Evolutionary conservation across 2,329 filamentous ascomycete species (phyloP).

Genomic region (Aureobasidium melanogenum): DNA sequence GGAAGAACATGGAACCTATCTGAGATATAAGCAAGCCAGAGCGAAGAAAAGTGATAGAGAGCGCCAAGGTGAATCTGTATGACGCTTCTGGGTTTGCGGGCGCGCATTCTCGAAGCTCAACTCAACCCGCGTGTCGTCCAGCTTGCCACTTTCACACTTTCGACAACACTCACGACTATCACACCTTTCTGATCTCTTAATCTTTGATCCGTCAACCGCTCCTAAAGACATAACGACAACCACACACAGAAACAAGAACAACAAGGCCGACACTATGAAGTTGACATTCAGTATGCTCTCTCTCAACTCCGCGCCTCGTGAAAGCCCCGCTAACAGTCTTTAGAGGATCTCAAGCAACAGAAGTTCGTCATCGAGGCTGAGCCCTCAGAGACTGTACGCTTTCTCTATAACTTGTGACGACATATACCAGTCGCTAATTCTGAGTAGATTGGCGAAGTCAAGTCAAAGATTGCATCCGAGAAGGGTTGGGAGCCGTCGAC

Average conservation of each 20-base stretch:
- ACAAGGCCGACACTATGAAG: slow-evolving; percentile 42
- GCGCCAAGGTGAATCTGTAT: slow-evolving; percentile 2
- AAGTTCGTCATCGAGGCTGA: slow-evolving; percentile 97
- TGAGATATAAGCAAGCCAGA: background rate
- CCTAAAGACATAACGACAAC: background rate
- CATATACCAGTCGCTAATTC: background rate
- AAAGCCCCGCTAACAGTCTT: background rate
- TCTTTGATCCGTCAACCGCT: background rate
- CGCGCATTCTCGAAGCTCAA: slow-evolving; percentile 1
- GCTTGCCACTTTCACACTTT: slow-evolving; percentile 1
- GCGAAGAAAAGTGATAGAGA: background rate
- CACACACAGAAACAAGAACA: background rate
- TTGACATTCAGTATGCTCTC: slow-evolving; percentile 55
- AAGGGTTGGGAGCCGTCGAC: slow-evolving; percentile 88
- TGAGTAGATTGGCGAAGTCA: slow-evolving; percentile 71
- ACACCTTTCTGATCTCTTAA: background rate
- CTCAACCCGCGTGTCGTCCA: background rate
- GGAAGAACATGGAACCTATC: background rate
- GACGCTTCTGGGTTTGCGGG: background rate
- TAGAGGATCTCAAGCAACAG: slow-evolving; percentile 92
- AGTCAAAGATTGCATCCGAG: slow-evolving; percentile 83
- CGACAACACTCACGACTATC: background rate
- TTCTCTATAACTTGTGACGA: background rate
- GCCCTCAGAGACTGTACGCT: slow-evolving; percentile 75
- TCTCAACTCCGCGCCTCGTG: slow-evolving; percentile 7